Conservation (phyloP, 208 protist genomes). For the Acanthamoeba healyi region DNA sequence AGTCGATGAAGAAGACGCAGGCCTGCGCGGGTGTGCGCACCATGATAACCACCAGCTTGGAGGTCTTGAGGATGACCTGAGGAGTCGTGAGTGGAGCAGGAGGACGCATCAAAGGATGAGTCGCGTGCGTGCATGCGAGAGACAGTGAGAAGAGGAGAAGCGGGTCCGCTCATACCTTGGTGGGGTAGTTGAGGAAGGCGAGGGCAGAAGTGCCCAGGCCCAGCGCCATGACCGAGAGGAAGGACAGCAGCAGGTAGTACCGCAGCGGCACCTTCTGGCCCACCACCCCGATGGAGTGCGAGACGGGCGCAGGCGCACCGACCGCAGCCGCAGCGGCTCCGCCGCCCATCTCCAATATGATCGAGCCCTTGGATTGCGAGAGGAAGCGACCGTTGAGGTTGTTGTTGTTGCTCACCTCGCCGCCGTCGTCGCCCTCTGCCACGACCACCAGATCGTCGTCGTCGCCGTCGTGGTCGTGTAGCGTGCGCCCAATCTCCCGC, state of each 20-base stretch:
- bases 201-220: slow-evolving; percentile 5
- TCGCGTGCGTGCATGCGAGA: too few species aligned
- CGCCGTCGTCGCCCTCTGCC: background rate
- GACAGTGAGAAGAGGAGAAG: background rate
- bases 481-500: background rate
- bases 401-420: too few species aligned
- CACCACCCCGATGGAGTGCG: background rate
- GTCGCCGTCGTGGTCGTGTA: too few species aligned
- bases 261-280: slow-evolving; percentile 15
- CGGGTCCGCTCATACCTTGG: too few species aligned
- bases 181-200: slow-evolving; percentile 46
- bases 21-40: background rate
- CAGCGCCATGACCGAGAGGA: slow-evolving; percentile 48
- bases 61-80: slow-evolving; percentile 30
- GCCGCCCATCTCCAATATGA: background rate
- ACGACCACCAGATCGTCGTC: background rate
- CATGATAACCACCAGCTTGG: slow-evolving; percentile 50
- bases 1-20: background rate
- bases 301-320: too few species aligned
- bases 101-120: background rate
- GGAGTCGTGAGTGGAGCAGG: background rate
- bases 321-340: background rate
- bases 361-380: background rate
- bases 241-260: slow-evolving; percentile 18
- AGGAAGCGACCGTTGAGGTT: background rate